Percentiles rank a stretch among this genome's conserved stretches.
These are phyloP conservation scores for Micromonas commoda DNA, from an alignment of 139 green algal genomes.

Conservation along the genomic window DNA sequence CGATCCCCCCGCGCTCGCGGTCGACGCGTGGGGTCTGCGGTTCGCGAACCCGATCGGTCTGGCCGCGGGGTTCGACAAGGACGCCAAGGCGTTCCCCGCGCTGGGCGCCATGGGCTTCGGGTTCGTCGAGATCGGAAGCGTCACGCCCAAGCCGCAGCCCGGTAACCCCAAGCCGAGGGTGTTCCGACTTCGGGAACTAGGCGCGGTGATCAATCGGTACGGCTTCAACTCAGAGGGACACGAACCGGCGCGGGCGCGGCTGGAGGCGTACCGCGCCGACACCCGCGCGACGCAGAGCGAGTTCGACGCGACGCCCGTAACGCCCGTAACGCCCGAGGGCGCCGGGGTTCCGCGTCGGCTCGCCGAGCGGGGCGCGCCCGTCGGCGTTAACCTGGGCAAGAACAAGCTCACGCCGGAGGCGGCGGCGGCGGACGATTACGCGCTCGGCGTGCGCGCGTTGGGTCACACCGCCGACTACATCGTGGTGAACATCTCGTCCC, in stretches of 20 bases:
- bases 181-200: constrained; percentile 80
- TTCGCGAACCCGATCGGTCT: constrained; percentile 92
- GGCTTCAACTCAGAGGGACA: constrained; percentile 93
- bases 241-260: constrained; percentile 59
- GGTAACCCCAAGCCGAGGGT: constrained; percentile 87
- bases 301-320: background rate
- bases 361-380: too few relatives aligned
- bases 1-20: background rate
- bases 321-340: too few relatives aligned
- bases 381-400: constrained; percentile 96
- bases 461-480: constrained; percentile 78
- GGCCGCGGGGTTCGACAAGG: constrained; percentile 97
- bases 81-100: constrained; percentile 64
- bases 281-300: background rate
- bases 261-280: constrained; percentile 44
- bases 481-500: constrained; percentile 96
- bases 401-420: constrained; percentile 79
- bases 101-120: constrained; percentile 85
- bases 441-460: constrained; percentile 35
- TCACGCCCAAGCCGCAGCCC: constrained; percentile 85
- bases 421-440: constrained; percentile 81
- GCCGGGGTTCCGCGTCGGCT: too few relatives aligned
- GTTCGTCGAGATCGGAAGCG: constrained; percentile 53
- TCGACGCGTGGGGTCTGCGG: constrained; percentile 52
- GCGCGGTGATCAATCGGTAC: constrained; percentile 93